A percentile compares a stretch with the other conserved stretches of the same genome.
Conservation (phyloP, 768 basidiomycete genomes). For the Botryobasidium botryosum region DNA sequence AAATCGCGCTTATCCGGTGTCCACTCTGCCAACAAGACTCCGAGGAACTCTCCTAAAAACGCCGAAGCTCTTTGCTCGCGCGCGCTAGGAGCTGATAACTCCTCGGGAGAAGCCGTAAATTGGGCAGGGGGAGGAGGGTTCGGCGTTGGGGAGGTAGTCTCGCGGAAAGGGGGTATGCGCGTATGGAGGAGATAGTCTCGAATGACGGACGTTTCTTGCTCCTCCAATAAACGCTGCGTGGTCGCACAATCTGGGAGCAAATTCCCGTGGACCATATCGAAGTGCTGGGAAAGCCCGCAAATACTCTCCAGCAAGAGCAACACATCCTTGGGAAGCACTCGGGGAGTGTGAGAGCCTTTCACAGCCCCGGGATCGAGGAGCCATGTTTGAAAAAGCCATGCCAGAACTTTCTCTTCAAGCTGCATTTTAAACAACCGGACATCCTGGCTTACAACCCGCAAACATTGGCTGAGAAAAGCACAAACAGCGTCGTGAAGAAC, state of each 20-base stretch:
- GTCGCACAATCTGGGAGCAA: slow-evolving; percentile 54
- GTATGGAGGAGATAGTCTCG: slow-evolving; percentile 55
- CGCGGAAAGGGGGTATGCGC: slow-evolving; percentile 31
- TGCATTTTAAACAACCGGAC: slow-evolving; percentile 69
- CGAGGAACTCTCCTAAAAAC: no score
- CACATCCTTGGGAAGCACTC: slow-evolving; percentile 42
- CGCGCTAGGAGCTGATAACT: no score
- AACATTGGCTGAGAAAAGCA: slow-evolving; percentile 50
- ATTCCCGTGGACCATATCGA: slow-evolving; percentile 30
- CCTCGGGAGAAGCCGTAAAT: slow-evolving; percentile 2
- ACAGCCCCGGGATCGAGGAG: slow-evolving; percentile 26
- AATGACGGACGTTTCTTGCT: slow-evolving; percentile 39
- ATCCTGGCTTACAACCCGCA: slow-evolving; percentile 62
- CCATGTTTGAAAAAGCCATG: slow-evolving; percentile 71
- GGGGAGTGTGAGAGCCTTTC: slow-evolving; percentile 22
- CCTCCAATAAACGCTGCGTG: slow-evolving; percentile 40
- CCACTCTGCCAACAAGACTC: no score
- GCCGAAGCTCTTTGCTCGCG: no score
- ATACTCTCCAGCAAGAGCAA: slow-evolving; percentile 45
- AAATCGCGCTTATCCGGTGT: slow-evolving; percentile 20
- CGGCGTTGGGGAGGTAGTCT: slow-evolving; percentile 7
- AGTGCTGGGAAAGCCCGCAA: slow-evolving; percentile 35
- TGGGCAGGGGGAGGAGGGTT: not conserved
- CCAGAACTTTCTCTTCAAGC: slow-evolving; percentile 70
- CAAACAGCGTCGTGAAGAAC: slow-evolving; percentile 85